Conservation (phyloP, 2,329 filamentous ascomycete species). For the Pestalotiopsis fici region DNA sequence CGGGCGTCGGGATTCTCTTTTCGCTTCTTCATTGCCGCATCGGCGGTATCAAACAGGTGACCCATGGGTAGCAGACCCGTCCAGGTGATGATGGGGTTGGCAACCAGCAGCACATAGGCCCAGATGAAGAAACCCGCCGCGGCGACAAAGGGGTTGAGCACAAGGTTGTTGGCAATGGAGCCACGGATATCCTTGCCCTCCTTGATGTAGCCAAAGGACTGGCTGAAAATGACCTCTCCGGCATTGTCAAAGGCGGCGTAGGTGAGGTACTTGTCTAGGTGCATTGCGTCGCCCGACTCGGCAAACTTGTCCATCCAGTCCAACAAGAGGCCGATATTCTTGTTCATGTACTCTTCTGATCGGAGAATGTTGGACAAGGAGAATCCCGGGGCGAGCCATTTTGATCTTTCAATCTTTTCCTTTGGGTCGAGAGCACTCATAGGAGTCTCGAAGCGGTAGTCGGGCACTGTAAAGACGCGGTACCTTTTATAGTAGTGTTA, state of each 20-base stretch:
- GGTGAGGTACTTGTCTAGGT: conserved; percentile 14
- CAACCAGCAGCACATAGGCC: conserved; percentile 13
- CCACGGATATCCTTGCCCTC: conserved; percentile 22
- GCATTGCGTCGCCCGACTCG: conserved; percentile 5
- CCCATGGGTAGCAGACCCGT: conserved; percentile 13
- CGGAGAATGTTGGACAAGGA: conserved; percentile 28
- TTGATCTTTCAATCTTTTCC: conserved; percentile 11
- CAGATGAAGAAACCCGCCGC: conserved; percentile 11
- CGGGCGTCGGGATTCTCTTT: conserved; percentile 11
- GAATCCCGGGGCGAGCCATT: conserved; percentile 3
- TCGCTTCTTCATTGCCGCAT: conserved; percentile 7
- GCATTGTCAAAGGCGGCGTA: conserved; percentile 26
- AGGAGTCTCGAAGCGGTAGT: conserved; percentile 11
- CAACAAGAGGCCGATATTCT: conserved; percentile 4
- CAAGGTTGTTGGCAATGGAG: conserved; percentile 16
- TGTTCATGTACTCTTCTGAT: conserved; percentile 9
- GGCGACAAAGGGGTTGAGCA: conserved; percentile 7
- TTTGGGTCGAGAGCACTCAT: conserved; percentile 12
- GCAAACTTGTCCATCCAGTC: conserved; percentile 8
- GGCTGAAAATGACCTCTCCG: conserved; percentile 26
- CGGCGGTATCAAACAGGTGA: conserved; percentile 9
- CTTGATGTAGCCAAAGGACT: conserved; percentile 26
- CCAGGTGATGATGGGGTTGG: conserved; percentile 17
- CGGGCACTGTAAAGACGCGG: conserved; percentile 10
- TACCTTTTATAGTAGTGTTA: conserved; percentile 9